phyloP scores from a whole-genome alignment of 208 protist genomes.

The Trypanosoma platydactyli region DNA sequence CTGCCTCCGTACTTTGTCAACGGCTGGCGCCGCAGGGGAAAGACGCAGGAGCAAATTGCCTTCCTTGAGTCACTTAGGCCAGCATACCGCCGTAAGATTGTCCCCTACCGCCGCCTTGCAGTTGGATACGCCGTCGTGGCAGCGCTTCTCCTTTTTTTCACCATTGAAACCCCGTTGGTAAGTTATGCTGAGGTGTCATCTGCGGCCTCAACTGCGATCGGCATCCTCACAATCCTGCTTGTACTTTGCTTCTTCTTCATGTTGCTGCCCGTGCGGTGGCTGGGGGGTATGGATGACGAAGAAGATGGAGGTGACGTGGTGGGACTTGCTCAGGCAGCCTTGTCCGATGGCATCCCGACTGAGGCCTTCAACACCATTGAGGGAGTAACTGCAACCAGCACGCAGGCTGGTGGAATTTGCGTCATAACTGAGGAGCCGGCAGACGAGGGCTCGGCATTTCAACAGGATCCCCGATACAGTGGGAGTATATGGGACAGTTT shows the following conservation, averaged over 20 bases:
- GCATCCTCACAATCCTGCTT: conserved; percentile 38
- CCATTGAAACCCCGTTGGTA: conserved; percentile 45
- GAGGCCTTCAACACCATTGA: conserved; percentile 2
- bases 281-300: conserved; percentile 58
- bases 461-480: conserved; percentile 58
- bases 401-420: conserved; percentile 4
- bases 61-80: conserved; percentile 46
- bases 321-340: not conserved
- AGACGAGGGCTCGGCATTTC: conserved; percentile 2
- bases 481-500: conserved; percentile 42
- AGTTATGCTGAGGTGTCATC: conserved; percentile 34
- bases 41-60: conserved; percentile 31
- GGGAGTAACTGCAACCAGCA: not conserved
- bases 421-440: not conserved
- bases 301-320: conserved; percentile 2
- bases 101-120: conserved; percentile 55
- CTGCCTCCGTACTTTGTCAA: conserved; percentile 71
- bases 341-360: too few relatives aligned
- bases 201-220: conserved; percentile 38
- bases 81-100: conserved; percentile 64
- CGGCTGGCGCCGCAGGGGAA: conserved; percentile 48
- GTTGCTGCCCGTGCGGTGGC: conserved; percentile 39
- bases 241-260: conserved; percentile 42
- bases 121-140: conserved; percentile 56
- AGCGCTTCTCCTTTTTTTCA: conserved; percentile 62